These are phyloP conservation scores for Ambrosiella cleistominuta DNA, from an alignment of 2,329 filamentous ascomycete species.

Conservation along the genomic window DNA sequence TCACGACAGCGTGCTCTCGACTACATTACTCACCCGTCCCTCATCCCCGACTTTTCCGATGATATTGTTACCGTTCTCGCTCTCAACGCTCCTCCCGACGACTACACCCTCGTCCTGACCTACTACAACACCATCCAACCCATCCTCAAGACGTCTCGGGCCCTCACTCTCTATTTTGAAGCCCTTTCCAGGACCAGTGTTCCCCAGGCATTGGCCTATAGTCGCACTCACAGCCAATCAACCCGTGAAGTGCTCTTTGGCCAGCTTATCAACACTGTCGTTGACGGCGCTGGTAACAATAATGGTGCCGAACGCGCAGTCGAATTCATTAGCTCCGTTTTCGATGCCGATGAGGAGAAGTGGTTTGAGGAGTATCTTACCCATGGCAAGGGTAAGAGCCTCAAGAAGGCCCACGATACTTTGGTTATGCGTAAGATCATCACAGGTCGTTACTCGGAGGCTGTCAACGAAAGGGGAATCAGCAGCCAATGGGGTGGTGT, in stretches of 20 bases:
- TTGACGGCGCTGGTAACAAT: constrained; percentile 25
- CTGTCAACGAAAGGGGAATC: constrained; percentile 26
- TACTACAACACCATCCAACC: constrained; percentile 67
- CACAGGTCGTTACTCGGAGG: constrained; percentile 39
- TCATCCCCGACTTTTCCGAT: constrained; percentile 66
- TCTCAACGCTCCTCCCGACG: constrained; percentile 37
- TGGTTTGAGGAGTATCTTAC: constrained; percentile 58
- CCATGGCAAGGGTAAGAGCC: constrained; percentile 43
- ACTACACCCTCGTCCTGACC: constrained; percentile 50
- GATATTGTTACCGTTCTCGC: constrained; percentile 60
- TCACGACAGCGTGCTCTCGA: constrained; percentile 44
- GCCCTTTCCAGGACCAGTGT: constrained; percentile 51
- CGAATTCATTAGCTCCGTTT: constrained; percentile 55
- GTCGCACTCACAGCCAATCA: constrained; percentile 43
- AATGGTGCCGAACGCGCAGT: constrained; percentile 37
- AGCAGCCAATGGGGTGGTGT: constrained; percentile 32
- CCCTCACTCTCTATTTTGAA: constrained; percentile 50
- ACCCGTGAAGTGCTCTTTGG: constrained; percentile 49
- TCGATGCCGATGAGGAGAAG: constrained; percentile 50
- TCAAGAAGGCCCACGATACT: constrained; percentile 53
- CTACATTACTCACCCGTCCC: constrained; percentile 60
- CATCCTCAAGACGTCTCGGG: constrained; percentile 43
- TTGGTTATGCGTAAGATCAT: constrained; percentile 57
- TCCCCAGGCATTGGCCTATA: constrained; percentile 57
- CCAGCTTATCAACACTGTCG: constrained; percentile 41